A percentile compares a stretch with the other conserved stretches of the same genome.
Evolutionary conservation across 2,329 filamentous ascomycete genomes (phyloP).

Genomic region (Penicillium hordei): DNA sequence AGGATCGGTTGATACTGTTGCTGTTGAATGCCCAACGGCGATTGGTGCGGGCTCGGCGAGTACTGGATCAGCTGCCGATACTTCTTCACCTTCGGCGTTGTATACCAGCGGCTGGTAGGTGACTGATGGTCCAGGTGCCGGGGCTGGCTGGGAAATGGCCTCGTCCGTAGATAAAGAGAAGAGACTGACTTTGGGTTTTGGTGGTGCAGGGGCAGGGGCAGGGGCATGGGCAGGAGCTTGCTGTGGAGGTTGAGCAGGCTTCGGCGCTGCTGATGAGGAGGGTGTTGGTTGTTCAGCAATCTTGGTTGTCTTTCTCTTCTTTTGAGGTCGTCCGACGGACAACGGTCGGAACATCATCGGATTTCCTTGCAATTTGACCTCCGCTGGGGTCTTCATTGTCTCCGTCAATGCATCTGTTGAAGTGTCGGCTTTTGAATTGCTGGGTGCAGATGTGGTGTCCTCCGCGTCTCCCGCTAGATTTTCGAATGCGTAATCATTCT

Average conservation of each 20-base stretch:
- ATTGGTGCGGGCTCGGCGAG: constrained; percentile 9
- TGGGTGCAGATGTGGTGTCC: constrained; percentile 27
- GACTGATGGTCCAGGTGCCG: constrained; percentile 19
- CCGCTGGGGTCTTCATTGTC: constrained; percentile 26
- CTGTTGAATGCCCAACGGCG: constrained; percentile 4
- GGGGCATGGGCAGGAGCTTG: not conserved
- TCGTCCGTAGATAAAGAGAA: constrained; percentile 43
- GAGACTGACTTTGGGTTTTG: constrained; percentile 47
- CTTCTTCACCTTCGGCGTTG: constrained; percentile 28
- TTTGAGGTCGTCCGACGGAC: constrained; percentile 74
- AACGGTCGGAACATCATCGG: constrained; percentile 86
- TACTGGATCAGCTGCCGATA: constrained; percentile 20
- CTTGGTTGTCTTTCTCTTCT: constrained; percentile 61
- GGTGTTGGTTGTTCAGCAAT: constrained; percentile 26
- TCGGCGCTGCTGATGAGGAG: constrained; percentile 11
- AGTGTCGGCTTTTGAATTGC: constrained; percentile 17
- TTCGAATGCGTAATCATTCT: constrained; percentile 28
- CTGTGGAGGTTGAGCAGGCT: constrained; percentile 19
- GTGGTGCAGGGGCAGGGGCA: constrained; percentile 22
- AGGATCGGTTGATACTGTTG: constrained; percentile 11
- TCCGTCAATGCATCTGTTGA: constrained; percentile 8
- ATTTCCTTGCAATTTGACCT: constrained; percentile 64
- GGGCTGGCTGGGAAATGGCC: constrained; percentile 11
- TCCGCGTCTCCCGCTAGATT: constrained; percentile 37
- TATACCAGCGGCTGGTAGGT: constrained; percentile 46